Evolutionary conservation across 2,329 filamentous ascomycete species (phyloP), one percentile per base, ranked within the genome.

Genomic region (Aspergillus phoenicis): DNA sequence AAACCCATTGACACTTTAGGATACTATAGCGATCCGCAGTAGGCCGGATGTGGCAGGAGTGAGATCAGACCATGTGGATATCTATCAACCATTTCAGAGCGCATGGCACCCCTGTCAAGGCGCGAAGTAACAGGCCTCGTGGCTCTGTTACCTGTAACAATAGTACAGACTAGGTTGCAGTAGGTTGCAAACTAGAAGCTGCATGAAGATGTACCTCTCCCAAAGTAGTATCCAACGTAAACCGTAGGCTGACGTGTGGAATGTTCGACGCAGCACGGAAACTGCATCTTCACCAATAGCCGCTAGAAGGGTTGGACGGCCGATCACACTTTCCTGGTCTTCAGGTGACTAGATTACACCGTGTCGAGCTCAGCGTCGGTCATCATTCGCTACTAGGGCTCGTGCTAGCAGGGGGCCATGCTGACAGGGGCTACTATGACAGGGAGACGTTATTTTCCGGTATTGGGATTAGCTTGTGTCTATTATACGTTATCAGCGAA

Each of bases 61-160:
- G 26, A 54, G 26, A 59, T 59, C 57, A 62, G 57, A 47, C 60
- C 56, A 62, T 58, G 60, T 62, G 58, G 58, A 45, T 5, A 41
- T 39, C 17, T 5, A 41, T 39, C 17, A 45, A 28, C 55, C 51
- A 30, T 48, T 28, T 28, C 45, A 17, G 38, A 59, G 26, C 56
- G 60, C 60, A 59, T 62, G 51, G 52, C 57, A 62, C 56, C 56
- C 52, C 43, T 58, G 56, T 28, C 51, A 47, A 36, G 53, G 41
- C 39, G 39, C 39, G 15, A 28, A 56, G 43, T 22, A 30, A 47
- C 5, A 45, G 53, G 39, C 53, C 53, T 36, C 53, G 26, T 56
- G 53, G 53, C 41, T 33, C 53, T 56, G 43, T 33, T 20, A 13
- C 53, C n/a, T 33, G 26, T 33, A 33, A 45, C 20, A 10, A 17